Conservation (phyloP, 192 early-diverging fungal genomes). For the Coemansia sp. region DNA sequence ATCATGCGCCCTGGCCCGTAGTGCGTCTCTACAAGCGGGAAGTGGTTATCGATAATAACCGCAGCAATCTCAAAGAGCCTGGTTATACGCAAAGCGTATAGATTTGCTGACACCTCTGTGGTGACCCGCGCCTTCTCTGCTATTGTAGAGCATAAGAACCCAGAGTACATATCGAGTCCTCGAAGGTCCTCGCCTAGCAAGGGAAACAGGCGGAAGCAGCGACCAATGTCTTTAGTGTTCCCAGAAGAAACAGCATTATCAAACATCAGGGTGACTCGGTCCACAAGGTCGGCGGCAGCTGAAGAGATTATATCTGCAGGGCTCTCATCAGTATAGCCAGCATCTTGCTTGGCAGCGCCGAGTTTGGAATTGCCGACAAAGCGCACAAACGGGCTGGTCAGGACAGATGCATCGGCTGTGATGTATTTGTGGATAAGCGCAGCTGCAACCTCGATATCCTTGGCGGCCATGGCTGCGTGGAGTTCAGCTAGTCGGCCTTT, state of each 20-base stretch:
- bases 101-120: constrained; percentile 15
- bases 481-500: constrained; percentile 37
- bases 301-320: constrained; percentile 55
- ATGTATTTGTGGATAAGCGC: constrained; percentile 37
- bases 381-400: constrained; percentile 30
- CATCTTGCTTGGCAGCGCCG: background rate
- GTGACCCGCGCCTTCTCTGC: constrained; percentile 66
- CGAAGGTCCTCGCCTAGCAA: constrained; percentile 77
- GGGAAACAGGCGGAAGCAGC: constrained; percentile 91
- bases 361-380: constrained; percentile 8
- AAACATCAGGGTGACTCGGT: constrained; percentile 76
- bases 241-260: constrained; percentile 68
- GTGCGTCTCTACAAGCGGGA: constrained; percentile 75
- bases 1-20: constrained; percentile 90
- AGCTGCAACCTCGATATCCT: constrained; percentile 63
- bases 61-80: constrained; percentile 89
- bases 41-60: constrained; percentile 82
- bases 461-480: constrained; percentile 27
- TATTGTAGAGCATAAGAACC: constrained; percentile 80
- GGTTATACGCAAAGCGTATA: constrained; percentile 80
- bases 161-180: constrained; percentile 85
- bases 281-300: constrained; percentile 64
- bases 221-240: constrained; percentile 75
- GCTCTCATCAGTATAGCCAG: constrained; percentile 22
- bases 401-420: constrained; percentile 15